These are phyloP conservation scores for Porcisia deanei DNA, from an alignment of 208 protist species.

Conservation along the genomic window DNA sequence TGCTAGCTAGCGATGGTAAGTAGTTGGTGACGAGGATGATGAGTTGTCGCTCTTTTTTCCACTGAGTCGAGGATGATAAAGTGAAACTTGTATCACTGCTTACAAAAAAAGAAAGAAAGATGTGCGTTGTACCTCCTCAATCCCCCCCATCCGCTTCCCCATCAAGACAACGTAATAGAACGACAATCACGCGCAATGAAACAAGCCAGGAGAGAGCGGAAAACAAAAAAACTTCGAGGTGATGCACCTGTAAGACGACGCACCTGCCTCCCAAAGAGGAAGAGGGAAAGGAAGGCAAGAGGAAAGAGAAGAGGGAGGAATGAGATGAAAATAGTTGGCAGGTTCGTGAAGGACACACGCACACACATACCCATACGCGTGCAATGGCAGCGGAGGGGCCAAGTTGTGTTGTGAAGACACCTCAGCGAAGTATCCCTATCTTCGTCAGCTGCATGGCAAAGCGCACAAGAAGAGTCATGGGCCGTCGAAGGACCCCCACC, in stretches of 20 bases:
- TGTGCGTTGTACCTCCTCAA: background rate
- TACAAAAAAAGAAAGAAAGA: background rate
- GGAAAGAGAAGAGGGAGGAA: background rate
- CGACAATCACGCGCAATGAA: background rate
- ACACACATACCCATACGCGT: no score
- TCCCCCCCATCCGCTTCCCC: background rate
- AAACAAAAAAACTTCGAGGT: background rate
- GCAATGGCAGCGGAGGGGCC: background rate
- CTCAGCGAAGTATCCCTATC: background rate
- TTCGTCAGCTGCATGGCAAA: background rate
- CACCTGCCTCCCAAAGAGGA: background rate
- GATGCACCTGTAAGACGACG: background rate
- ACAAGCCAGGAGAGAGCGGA: background rate
- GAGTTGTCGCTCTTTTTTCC: background rate
- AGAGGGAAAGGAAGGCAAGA: background rate
- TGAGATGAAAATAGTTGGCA: background rate
- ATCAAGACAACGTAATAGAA: background rate
- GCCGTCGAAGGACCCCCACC: background rate
- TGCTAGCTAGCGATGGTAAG: background rate
- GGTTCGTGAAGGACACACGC: background rate
- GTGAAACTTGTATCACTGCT: background rate
- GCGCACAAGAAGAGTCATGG: background rate
- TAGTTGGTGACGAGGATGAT: background rate
- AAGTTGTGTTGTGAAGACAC: background rate
- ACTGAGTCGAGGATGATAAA: conserved; percentile 1